Evolutionary conservation across 2,329 filamentous ascomycete genomes (phyloP), one percentile per base, ranked within the genome.

Genomic region (Coniochaeta pulveracea): DNA sequence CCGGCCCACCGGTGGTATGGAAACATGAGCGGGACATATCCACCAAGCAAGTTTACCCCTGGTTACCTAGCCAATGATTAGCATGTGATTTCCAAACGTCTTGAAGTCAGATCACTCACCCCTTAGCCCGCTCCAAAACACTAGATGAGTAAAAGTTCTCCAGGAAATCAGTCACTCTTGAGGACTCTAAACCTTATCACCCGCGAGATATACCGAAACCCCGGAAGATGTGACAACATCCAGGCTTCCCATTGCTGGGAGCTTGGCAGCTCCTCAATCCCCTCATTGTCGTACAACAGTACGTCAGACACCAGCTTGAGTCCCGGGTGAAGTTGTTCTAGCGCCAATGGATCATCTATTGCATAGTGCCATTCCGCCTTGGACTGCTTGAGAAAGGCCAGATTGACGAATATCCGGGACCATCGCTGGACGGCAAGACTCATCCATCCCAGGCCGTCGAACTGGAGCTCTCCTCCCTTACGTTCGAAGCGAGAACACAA

Each of bases 371-470:
- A 23, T n/a, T n/a, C 21, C 21, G 21, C n/a, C 21, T n/a, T n/a
- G 21, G 8, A 8, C 21, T n/a, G 8, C 21, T 23, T 23, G 8
- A 23, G n/a, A 23, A 23, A 23, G 8, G 21, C n/a, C 21, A n/a
- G 8, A 8, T n/a, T n/a, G 8, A 8, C n/a, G 21, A 23, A 23
- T n/a, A 23, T n/a, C 8, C 8, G 8, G 8, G 21, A 8, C 21
- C 21, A 23, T n/a, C 21, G 21, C 21, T 23, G 21, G 8, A 23
- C 21, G 11, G 11, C 18, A 9, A 19, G 19, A 15, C 18, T 31
- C 28, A 31, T 21, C n/a, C n/a, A n/a, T n/a, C n/a, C n/a, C n/a
- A n/a, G n/a, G 5, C 7, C 9, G 15, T 31, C 28, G 28, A 31
- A 31, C 11, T 19, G 9, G 17, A 31, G 18, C n/a, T 31, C 28